Conservation (phyloP, 2,329 filamentous ascomycete genomes). For the Hypoxylon sp. region DNA sequence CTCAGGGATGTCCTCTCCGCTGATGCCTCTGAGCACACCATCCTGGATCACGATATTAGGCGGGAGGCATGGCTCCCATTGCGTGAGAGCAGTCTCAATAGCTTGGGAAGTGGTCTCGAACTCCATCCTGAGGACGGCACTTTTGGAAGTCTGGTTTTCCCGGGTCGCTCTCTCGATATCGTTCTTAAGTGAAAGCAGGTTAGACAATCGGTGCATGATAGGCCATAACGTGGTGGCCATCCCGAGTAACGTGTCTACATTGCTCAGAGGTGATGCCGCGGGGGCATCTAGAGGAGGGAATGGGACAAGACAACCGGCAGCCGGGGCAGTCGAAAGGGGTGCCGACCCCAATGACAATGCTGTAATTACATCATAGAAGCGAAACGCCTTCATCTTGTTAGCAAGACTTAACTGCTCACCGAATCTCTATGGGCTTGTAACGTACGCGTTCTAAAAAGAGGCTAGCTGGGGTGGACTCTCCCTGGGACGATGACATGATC, state of each 20-base stretch:
- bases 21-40: slow-evolving; percentile 37
- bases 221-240: slow-evolving; percentile 74
- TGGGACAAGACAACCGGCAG: slow-evolving; percentile 60
- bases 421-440: neutral
- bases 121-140: slow-evolving; percentile 62
- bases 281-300: slow-evolving; percentile 61
- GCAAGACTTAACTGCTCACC: slow-evolving; percentile 14
- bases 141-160: slow-evolving; percentile 58
- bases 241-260: slow-evolving; percentile 70
- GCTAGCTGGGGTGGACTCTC: slow-evolving; percentile 63
- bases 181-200: slow-evolving; percentile 64
- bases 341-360: slow-evolving; percentile 71
- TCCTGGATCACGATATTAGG: slow-evolving; percentile 53
- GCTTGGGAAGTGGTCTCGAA: slow-evolving; percentile 65
- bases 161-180: slow-evolving; percentile 62
- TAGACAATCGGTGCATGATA: slow-evolving; percentile 71
- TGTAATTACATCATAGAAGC: slow-evolving; percentile 74
- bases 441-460: slow-evolving; percentile 70
- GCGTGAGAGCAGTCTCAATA: slow-evolving; percentile 66
- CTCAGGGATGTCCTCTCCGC: slow-evolving; percentile 50
- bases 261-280: slow-evolving; percentile 60
- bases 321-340: slow-evolving; percentile 65
- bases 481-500: slow-evolving; percentile 64
- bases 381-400: slow-evolving; percentile 65
- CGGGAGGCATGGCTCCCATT: slow-evolving; percentile 67